Conservation (phyloP, 2,329 filamentous ascomycete species). For the Fusarium coffeatum region DNA sequence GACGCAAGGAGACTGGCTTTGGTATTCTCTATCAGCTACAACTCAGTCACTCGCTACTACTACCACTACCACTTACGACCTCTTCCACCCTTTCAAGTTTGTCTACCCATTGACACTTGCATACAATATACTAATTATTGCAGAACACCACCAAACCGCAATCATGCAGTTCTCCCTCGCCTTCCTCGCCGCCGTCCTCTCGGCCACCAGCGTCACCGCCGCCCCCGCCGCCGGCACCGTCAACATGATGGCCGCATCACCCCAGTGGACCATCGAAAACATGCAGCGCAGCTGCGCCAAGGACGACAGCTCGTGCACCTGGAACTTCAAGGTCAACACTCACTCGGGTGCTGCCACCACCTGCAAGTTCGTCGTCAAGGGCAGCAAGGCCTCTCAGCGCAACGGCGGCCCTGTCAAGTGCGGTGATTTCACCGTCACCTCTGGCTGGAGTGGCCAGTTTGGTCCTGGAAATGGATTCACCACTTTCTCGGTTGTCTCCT, state of each 20-base stretch:
- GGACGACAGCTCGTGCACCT: conserved; percentile 55
- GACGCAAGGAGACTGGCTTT: rapidly evolving
- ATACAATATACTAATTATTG: neutral
- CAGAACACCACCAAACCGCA: conserved; percentile 20
- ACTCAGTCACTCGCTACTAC: conserved; percentile 17
- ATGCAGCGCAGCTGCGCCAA: conserved; percentile 55
- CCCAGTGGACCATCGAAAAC: conserved; percentile 56
- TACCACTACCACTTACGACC: neutral
- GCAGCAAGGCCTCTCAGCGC: conserved; percentile 49
- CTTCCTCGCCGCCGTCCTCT: conserved; percentile 49
- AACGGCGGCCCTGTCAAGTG: conserved; percentile 56
- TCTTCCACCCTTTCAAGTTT: neutral
- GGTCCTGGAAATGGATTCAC: conserved; percentile 65
- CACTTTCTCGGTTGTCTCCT: conserved; percentile 59
- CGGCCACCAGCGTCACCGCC: conserved; percentile 48
- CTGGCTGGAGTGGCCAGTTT: conserved; percentile 67
- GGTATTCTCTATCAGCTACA: conserved; percentile 8
- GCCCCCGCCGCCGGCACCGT: conserved; percentile 47
- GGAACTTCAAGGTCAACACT: conserved; percentile 58
- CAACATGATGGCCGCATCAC: conserved; percentile 55
- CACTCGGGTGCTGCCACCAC: conserved; percentile 53
- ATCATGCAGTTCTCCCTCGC: conserved; percentile 59
- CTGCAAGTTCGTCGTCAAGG: conserved; percentile 48
- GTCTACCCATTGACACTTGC: neutral
- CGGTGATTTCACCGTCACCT: conserved; percentile 62